A percentile compares a stretch with the other conserved stretches of the same genome.
phyloP scores from a whole-genome alignment of 2,329 filamentous ascomycete genomes.

The Colletotrichum eleusines region DNA sequence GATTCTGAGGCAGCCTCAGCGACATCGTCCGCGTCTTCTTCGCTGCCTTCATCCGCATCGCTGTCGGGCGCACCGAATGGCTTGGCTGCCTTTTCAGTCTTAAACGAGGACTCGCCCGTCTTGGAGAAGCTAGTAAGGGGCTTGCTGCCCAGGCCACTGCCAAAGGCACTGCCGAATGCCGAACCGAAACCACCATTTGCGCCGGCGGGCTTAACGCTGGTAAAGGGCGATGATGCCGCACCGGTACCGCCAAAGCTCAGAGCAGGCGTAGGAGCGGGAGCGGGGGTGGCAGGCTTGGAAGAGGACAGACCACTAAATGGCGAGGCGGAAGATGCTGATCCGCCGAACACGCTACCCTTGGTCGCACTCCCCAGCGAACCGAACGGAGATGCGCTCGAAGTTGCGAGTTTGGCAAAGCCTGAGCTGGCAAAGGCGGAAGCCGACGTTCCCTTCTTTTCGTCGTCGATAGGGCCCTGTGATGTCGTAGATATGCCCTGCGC shows the following conservation, averaged over 20 bases:
- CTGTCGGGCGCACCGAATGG: conserved; percentile 83
- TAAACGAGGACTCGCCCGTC: conserved; percentile 63
- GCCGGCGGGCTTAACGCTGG: conserved; percentile 54
- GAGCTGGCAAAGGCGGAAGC: conserved; percentile 75
- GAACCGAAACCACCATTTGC: conserved; percentile 61
- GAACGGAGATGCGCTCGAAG: conserved; percentile 73
- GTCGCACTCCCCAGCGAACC: conserved; percentile 62
- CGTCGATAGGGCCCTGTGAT: conserved; percentile 22
- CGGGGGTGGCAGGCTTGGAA: conserved; percentile 46
- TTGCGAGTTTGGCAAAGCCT: conserved; percentile 74
- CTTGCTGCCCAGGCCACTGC: conserved; percentile 56
- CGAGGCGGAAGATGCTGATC: conserved; percentile 42
- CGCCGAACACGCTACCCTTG: conserved; percentile 63
- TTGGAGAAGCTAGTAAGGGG: conserved; percentile 77
- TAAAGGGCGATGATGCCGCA: conserved; percentile 60
- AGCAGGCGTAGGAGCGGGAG: conserved; percentile 55
- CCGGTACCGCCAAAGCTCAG: conserved; percentile 61
- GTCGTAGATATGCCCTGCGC: conserved; percentile 46
- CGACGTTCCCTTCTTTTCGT: conserved; percentile 57
- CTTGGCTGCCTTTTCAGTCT: conserved; percentile 72
- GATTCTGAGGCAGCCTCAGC: conserved; percentile 52
- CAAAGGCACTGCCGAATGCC: conserved; percentile 59
- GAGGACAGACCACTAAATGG: conserved; percentile 50
- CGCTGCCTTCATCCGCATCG: conserved; percentile 67
- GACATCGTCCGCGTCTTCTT: conserved; percentile 53